Conservation (phyloP, 1,139 yeast species). For the Dujonia santamariae region DNA sequence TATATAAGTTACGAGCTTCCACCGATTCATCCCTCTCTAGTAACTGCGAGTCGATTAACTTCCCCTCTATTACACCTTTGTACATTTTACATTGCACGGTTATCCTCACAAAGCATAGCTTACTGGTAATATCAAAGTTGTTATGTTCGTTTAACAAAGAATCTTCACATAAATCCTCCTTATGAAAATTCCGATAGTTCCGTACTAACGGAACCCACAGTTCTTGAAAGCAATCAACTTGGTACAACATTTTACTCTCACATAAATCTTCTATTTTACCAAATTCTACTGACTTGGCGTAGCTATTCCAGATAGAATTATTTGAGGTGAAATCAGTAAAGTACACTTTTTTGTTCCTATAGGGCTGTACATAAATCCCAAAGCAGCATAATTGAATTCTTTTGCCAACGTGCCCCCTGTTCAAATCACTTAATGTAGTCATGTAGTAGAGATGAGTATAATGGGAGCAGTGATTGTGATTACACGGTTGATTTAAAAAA, state of each 20-base stretch:
- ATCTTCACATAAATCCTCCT: conserved; percentile 8
- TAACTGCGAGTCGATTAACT: background rate
- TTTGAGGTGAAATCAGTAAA: conserved; percentile 23
- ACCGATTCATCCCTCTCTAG: background rate
- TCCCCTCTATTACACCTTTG: conserved; percentile 6
- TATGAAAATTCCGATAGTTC: conserved; percentile 6
- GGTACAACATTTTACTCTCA: conserved; percentile 10
- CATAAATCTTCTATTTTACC: background rate
- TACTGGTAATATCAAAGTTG: conserved; percentile 5
- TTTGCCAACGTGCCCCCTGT: background rate
- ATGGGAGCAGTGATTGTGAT: too few species aligned
- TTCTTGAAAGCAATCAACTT: conserved; percentile 13
- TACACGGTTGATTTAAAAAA: too few species aligned
- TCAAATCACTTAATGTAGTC: too few species aligned
- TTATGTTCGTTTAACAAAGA: conserved; percentile 4
- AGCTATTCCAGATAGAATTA: conserved; percentile 3
- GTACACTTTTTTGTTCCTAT: conserved; percentile 8
- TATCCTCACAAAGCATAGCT: conserved; percentile 9
- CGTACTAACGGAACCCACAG: conserved; percentile 7
- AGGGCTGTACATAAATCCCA: conserved; percentile 3
- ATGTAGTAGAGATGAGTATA: too few species aligned
- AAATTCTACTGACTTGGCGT: conserved; percentile 5
- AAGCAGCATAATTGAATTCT: conserved; percentile 2
- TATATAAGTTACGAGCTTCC: conserved; percentile 1
- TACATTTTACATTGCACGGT: conserved; percentile 7